These are phyloP conservation scores for Petasospora fabianii DNA, from an alignment of 1,139 yeast genomes.

Conservation along the genomic window DNA sequence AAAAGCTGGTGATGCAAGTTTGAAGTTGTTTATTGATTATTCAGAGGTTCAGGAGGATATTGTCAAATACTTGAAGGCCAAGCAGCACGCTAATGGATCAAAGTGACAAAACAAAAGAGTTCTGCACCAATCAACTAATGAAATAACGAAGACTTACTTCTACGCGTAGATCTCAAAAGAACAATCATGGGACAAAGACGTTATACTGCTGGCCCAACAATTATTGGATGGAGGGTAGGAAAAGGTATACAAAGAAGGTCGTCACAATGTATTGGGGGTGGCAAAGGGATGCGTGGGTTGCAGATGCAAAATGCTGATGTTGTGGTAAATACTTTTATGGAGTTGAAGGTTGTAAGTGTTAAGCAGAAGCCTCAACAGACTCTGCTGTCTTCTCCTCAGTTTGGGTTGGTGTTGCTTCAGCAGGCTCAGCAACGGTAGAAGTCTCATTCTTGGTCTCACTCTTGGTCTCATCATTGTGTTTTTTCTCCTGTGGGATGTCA, in stretches of 20 bases:
- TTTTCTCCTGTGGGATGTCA: slow-evolving; percentile 11
- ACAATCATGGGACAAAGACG: too few species aligned
- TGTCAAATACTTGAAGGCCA: slow-evolving; percentile 3
- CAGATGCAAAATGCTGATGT: neutral
- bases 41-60: slow-evolving; percentile 21
- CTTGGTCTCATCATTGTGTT: neutral
- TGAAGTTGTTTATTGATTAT: slow-evolving; percentile 20
- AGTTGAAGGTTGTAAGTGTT: too few species aligned
- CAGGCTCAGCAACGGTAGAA: neutral
- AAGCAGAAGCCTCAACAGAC: neutral
- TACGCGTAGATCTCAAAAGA: neutral
- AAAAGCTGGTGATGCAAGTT: slow-evolving; percentile 17
- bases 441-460: neutral
- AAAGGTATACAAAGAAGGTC: slow-evolving; percentile 20
- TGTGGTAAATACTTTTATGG: too few species aligned
- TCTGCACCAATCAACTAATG: too few species aligned
- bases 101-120: too few species aligned
- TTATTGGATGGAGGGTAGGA: neutral
- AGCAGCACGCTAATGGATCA: too few species aligned
- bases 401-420: neutral
- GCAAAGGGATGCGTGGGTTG: too few species aligned
- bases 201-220: neutral
- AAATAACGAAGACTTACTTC: too few species aligned
- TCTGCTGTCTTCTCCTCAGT: too few species aligned
- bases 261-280: slow-evolving; percentile 23